Conservation (phyloP, 352 stramenopile species). For the Phytophthora uliginosa region DNA sequence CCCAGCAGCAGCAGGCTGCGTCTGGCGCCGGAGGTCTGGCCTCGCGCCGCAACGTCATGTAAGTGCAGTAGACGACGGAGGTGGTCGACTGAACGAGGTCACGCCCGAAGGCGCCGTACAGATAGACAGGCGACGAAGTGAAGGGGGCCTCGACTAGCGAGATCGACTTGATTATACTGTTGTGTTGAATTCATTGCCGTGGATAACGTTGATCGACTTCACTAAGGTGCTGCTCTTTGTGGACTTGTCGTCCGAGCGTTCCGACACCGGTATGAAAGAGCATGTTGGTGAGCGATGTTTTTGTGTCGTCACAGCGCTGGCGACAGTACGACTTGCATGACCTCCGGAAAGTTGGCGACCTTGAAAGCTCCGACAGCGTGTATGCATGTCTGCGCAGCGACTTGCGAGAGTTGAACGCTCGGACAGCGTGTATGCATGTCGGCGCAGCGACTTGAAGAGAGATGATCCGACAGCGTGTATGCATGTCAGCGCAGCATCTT, state of each 20-base stretch:
- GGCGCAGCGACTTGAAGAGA: no score
- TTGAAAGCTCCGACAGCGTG: no score
- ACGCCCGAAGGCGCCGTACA: not conserved
- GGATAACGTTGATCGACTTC: not conserved
- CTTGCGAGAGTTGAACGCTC: no score
- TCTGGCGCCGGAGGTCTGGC: conserved; percentile 44
- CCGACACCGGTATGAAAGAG: not conserved
- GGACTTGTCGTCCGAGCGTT: not conserved
- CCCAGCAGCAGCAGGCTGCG: conserved; percentile 47
- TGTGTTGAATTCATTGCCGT: conserved; percentile 14
- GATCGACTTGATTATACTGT: conserved; percentile 11
- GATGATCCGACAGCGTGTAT: no score
- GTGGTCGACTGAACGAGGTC: conserved; percentile 3
- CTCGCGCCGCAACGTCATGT: conserved; percentile 82
- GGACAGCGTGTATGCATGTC: no score
- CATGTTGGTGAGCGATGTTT: not conserved
- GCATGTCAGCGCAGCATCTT: no score
- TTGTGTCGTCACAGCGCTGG: no score
- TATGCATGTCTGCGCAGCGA: no score
- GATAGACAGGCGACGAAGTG: conserved; percentile 34
- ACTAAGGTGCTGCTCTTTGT: not conserved
- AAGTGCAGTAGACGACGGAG: conserved; percentile 27
- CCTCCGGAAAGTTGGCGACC: no score
- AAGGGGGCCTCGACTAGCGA: conserved; percentile 24
- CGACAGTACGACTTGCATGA: no score